Conservation (phyloP, 192 early-diverging fungal genomes). For the Entrophospora sp. region DNA sequence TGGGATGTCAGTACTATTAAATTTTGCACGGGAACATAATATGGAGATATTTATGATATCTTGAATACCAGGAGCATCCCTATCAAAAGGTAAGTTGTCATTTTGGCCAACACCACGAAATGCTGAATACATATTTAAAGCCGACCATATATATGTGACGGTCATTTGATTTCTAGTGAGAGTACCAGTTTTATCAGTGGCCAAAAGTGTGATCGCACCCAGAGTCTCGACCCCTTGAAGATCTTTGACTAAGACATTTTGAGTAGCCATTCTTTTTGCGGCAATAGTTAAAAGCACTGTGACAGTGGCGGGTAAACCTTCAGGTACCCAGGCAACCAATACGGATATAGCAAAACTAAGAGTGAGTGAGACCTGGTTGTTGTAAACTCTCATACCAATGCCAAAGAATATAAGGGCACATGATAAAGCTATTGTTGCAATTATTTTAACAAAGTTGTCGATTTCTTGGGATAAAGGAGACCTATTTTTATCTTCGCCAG, state of each 20-base stretch:
- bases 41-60: constrained; percentile 76
- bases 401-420: constrained; percentile 81
- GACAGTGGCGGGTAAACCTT: constrained; percentile 91
- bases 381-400: constrained; percentile 52
- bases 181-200: constrained; percentile 97
- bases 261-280: constrained; percentile 85
- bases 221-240: constrained; percentile 94
- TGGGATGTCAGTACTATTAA: constrained; percentile 84
- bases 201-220: constrained; percentile 91
- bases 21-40: constrained; percentile 80
- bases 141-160: constrained; percentile 84
- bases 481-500: constrained; percentile 61
- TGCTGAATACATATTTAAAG: constrained; percentile 54
- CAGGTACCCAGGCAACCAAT: constrained; percentile 85
- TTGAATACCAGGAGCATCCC: constrained; percentile 47
- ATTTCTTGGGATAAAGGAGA: constrained; percentile 77
- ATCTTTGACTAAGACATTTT: constrained; percentile 93
- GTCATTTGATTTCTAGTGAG: constrained; percentile 97
- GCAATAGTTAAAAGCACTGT: constrained; percentile 91
- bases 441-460: constrained; percentile 73
- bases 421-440: constrained; percentile 68
- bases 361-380: constrained; percentile 48
- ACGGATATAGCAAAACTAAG: constrained; percentile 89
- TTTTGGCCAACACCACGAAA: constrained; percentile 34
- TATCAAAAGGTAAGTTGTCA: constrained; percentile 40